These are phyloP conservation scores for Malassezia nana DNA, from an alignment of 1,284 basidiomycete species.

Conservation along the genomic window DNA sequence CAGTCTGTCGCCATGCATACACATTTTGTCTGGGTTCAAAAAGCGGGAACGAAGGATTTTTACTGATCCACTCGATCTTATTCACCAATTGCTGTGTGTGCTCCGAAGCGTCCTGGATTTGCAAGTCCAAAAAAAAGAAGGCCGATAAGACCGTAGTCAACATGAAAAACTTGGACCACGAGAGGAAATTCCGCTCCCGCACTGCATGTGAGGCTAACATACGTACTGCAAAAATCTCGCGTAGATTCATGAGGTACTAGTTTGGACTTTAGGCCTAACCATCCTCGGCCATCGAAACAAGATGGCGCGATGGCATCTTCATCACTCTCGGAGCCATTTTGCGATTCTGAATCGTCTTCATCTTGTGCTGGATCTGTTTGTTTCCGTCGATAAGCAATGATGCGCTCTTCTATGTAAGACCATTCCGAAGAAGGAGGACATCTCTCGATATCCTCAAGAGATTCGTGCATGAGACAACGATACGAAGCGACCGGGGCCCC, in stretches of 20 bases:
- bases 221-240: conserved; percentile 15
- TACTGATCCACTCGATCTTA: background rate
- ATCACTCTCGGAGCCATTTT: background rate
- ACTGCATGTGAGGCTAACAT: background rate
- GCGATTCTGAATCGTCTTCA: background rate
- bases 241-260: conserved; percentile 2
- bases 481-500: too few relatives aligned
- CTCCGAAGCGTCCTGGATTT: background rate
- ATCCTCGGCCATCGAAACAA: background rate
- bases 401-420: background rate
- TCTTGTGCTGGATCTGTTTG: background rate
- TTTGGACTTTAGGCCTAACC: conserved; percentile 1
- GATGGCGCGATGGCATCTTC: background rate
- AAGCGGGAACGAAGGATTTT: background rate
- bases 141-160: conserved; percentile 5
- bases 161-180: conserved; percentile 9
- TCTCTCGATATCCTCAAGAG: background rate
- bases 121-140: conserved; percentile 11
- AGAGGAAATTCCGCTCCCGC: conserved; percentile 13
- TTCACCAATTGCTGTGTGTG: background rate
- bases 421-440: background rate
- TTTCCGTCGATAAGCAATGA: background rate
- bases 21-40: background rate
- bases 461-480: too few relatives aligned
- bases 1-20: background rate